Evolutionary conservation across 2,329 filamentous ascomycete genomes (phyloP).

Genomic region (Sporothrix dimorphospora): DNA sequence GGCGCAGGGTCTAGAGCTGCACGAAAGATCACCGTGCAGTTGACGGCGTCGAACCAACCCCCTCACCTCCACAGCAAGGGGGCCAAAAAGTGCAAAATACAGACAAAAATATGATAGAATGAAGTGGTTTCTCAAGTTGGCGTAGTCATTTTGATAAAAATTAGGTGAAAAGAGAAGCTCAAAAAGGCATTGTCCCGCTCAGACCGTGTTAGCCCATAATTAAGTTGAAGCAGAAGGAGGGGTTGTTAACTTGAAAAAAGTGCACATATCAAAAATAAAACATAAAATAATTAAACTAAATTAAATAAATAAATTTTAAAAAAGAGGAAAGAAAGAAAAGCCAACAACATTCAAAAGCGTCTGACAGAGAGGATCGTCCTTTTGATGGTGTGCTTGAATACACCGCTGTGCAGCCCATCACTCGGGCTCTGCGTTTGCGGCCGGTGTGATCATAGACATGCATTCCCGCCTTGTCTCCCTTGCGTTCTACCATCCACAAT

Average conservation of each 20-base stretch:
- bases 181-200: background rate
- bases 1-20: background rate
- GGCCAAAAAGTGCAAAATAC: background rate
- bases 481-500: conserved; percentile 8
- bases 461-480: conserved; percentile 7
- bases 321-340: background rate
- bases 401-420: background rate
- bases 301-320: background rate
- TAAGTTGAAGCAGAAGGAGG: background rate
- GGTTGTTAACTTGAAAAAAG: background rate
- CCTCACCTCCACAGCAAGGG: conserved; percentile 6
- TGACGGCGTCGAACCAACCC: too few species aligned
- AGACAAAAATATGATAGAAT: background rate
- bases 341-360: background rate
- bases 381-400: background rate
- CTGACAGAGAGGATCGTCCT: background rate
- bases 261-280: background rate
- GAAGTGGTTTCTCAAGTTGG: too few species aligned
- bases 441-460: background rate
- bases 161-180: too few species aligned
- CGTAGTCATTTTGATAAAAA: too few species aligned
- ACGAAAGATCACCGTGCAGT: background rate
- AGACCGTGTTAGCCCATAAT: background rate
- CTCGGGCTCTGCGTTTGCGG: background rate
- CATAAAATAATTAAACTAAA: background rate